Conservation (phyloP, 805 yeast genomes). For the Metschnikowia sp. region DNA sequence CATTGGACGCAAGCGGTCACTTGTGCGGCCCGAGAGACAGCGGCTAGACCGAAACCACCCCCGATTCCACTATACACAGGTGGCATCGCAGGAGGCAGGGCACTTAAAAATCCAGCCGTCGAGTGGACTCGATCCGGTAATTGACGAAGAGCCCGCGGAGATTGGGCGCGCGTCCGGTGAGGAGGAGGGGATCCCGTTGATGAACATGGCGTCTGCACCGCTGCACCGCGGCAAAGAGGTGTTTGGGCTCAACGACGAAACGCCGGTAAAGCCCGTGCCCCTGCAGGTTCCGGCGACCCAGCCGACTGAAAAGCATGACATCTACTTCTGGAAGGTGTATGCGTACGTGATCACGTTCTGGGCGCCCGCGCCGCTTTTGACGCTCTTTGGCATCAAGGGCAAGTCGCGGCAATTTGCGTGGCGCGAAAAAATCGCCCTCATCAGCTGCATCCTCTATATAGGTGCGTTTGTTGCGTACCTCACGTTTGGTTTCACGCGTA, state of each 20-base stretch:
- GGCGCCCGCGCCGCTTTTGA: conserved; percentile 78
- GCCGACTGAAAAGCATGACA: conserved; percentile 16
- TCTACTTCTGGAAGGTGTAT: conserved; percentile 73
- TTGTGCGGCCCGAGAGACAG: conserved; percentile 84
- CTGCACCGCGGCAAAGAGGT: conserved; percentile 44
- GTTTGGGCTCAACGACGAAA: conserved; percentile 62
- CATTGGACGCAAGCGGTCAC: conserved; percentile 56
- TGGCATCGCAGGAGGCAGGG: conserved; percentile 61
- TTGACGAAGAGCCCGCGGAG: conserved; percentile 22
- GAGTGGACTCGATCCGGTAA: conserved; percentile 61
- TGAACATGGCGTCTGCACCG: conserved; percentile 29
- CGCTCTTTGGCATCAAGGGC: conserved; percentile 71
- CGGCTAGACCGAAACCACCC: conserved; percentile 65
- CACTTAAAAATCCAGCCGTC: conserved; percentile 66
- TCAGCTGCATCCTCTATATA: conserved; percentile 66
- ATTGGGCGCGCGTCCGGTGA: neutral
- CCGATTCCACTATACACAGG: conserved; percentile 72
- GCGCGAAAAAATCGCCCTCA: conserved; percentile 91
- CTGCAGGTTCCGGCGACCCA: neutral
- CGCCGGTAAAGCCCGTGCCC: conserved; percentile 10
- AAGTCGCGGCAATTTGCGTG: conserved; percentile 89
- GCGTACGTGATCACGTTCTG: conserved; percentile 83
- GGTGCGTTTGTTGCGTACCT: conserved; percentile 81
- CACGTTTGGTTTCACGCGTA: conserved; percentile 85
- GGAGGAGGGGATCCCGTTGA: conserved; percentile 42